Conservation (phyloP, 371 early-diverging fungal genomes). For the Mortierella sp. region DNA sequence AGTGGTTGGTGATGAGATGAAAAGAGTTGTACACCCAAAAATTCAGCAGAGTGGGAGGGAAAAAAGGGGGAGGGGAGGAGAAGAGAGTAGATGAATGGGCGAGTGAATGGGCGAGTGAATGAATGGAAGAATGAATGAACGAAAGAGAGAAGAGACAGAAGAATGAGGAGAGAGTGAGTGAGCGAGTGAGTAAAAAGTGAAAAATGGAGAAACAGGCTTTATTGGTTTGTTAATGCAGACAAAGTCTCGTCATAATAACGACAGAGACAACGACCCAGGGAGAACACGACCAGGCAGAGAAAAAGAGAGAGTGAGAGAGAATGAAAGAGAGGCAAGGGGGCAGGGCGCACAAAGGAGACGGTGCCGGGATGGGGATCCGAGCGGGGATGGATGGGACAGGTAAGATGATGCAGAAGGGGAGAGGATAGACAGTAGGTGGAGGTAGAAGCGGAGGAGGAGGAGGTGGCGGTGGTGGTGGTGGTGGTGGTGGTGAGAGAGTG, state of each 20-base stretch:
- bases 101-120: not conserved
- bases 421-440: not conserved
- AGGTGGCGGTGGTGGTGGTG: not conserved
- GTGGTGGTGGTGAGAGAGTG: not conserved
- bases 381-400: not conserved
- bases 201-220: not conserved
- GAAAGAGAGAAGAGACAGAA: not conserved
- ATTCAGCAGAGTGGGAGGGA: not conserved
- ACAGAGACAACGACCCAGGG: too few relatives aligned
- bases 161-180: constrained; percentile 5
- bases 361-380: too few relatives aligned
- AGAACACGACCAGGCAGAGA: too few relatives aligned
- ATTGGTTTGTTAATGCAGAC: too few relatives aligned
- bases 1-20: not conserved
- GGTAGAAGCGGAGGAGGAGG: not conserved
- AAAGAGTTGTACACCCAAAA: too few relatives aligned
- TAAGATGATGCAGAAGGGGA: not conserved
- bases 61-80: not conserved
- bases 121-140: not conserved
- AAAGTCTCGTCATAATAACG: too few relatives aligned
- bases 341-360: too few relatives aligned
- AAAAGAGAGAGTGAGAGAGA: not conserved
- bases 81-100: not conserved
- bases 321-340: not conserved
- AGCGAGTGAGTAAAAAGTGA: not conserved